Base-by-base conservation (phyloP, 805 yeast species). In the Ogataea nitratoaversa region DNA sequence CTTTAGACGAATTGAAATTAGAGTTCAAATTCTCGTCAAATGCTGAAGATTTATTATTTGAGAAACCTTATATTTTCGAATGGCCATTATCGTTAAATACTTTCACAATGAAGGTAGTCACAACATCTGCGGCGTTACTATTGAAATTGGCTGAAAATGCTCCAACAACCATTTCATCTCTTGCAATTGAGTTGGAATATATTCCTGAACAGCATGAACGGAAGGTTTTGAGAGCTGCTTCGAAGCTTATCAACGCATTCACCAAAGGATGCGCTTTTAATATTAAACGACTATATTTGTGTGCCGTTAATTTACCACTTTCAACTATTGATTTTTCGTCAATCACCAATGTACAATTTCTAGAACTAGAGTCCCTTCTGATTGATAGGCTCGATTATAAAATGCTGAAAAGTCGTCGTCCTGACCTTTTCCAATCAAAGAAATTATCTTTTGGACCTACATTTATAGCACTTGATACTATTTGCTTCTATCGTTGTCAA, bases 31-130 rank as follows among this genome's bases (percentile, higher is more conserved):
- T 22, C 25, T 22, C 25, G 11, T 8, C 7, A 7, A 22, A 22
- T 22, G 25, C 25, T 22, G 25, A 22, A 22, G 25, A 22, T 8
- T 22, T 22, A 22, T 22, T 22, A 11, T 11, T 22, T 7, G 7
- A 8, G 9, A 22, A 35, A 37, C 36, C 32, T 27, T 43, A 36
- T 28, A 13, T 28, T 19, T 32, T 32, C 37, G 18, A 46, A 16
- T 19, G 25, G 28, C 13, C 14, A 20, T 9, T 8, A 20, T 17
- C 25, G 8, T 5, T 13, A 40, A 9, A 8, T 9, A 11, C 12
- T n/a, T 18, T 18, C 32, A 19, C 23, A 31, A 6, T 20, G 13
- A 24, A 8, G 34, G 37, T 27, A 39, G 16, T 7, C 9, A 22
- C 25, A 22, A 8, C 7, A 8, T 8, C 11, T 11, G 7, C 25